Base-by-base conservation (phyloP, 768 basidiomycete genomes). In the Epithele typhae region DNA sequence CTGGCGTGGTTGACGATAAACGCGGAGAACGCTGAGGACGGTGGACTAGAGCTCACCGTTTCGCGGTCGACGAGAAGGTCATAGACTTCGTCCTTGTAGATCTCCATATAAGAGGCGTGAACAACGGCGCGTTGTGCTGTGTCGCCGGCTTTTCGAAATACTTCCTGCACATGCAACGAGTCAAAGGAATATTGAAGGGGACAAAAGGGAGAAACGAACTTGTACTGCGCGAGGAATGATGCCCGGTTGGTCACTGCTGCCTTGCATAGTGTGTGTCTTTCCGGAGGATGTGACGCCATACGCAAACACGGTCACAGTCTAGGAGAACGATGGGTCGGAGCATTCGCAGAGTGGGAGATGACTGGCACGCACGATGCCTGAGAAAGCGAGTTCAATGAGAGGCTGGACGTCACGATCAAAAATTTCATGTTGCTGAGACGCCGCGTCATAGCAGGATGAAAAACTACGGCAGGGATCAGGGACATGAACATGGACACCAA, bases 201-300 rank as follows among this genome's bases (percentile, higher is more conserved):
- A 30, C 27, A 33, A n/a, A 40, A 22, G 32, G 17, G 25, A 22
- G 57, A 77, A n/a, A n/a, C n/a, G 38, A 50, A 84, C 89, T 61
- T 78, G 66, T n/a, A 93, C 81, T 5, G 82, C 81, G 22, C 88
- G 76, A 19, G 89, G 89, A 53, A 93, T 93, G 45, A 94, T 83
- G 1, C 92, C 92, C n/a, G 87, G 87, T 25, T 87, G 74, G 1
- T 71, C 39, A 30, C 66, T 74, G 6, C 74, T 81, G 30, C 92
- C 92, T 67, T 93, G 91, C 88, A 95, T 94, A 0, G 92, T 95
- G 63, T 92, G 81, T 0, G 91, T 94, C 71, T 92, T 93, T 15
- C 91, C 92, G 5, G 87, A 90, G 1, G 88, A 91, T 9, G 90
- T 93, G 11, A 92, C 90, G 6, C 92, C 92, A 64, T 93, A 93